Percentiles rank a stretch among this genome's conserved stretches.
These are phyloP conservation scores for Curvularia sp. DNA, from an alignment of 2,329 filamentous ascomycete genomes.

Conservation along the genomic window DNA sequence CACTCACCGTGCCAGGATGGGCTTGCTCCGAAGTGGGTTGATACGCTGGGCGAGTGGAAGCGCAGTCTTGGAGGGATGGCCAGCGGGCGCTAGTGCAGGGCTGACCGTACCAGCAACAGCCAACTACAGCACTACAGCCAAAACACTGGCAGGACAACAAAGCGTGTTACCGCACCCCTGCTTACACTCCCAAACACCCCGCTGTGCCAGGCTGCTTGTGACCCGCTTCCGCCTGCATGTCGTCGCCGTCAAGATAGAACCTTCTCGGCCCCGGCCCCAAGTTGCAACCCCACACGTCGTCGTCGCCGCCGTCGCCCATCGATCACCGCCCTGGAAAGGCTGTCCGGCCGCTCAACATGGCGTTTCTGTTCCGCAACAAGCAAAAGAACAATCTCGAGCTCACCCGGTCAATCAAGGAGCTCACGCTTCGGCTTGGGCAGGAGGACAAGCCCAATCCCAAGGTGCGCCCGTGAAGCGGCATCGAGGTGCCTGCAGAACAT, in stretches of 20 bases:
- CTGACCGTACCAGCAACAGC: constrained; percentile 25
- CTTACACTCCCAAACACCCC: constrained; percentile 13
- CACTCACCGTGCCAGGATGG: background rate
- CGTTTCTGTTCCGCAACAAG: constrained; percentile 72
- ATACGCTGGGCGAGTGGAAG: constrained; percentile 18
- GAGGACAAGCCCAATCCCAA: constrained; percentile 66
- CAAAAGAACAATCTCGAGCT: constrained; percentile 69
- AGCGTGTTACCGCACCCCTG: constrained; percentile 20
- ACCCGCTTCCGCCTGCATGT: constrained; percentile 38
- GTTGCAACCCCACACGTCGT: constrained; percentile 31
- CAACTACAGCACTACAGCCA: constrained; percentile 28
- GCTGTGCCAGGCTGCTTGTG: constrained; percentile 16
- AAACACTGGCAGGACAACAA: constrained; percentile 35
- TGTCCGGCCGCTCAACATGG: constrained; percentile 59
- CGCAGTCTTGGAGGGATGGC: constrained; percentile 1
- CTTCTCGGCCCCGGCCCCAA: constrained; percentile 38
- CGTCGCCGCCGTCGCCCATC: constrained; percentile 26
- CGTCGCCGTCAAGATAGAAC: constrained; percentile 42
- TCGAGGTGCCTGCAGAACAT: constrained; percentile 7
- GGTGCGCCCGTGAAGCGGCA: constrained; percentile 49
- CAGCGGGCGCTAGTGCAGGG: constrained; percentile 24
- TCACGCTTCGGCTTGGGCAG: constrained; percentile 62
- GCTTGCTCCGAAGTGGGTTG: background rate
- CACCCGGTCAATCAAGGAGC: constrained; percentile 68
- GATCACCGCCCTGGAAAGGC: constrained; percentile 22